Conservation (phyloP, 2,329 filamentous ascomycete genomes). For the Venturia asperata region DNA sequence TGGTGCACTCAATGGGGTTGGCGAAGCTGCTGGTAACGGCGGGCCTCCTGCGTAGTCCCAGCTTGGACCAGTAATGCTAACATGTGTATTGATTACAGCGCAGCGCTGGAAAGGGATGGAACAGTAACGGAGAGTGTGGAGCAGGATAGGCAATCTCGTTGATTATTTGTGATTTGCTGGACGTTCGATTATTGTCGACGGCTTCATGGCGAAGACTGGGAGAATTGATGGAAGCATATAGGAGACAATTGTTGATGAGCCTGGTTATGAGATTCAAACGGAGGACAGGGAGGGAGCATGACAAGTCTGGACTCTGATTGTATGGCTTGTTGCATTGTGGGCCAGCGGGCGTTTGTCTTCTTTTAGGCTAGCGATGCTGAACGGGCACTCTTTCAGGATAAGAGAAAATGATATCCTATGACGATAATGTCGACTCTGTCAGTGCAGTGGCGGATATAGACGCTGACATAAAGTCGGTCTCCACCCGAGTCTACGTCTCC, state of each 20-base stretch:
- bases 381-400: neutral
- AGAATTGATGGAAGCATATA: neutral
- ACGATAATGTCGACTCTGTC: neutral
- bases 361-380: neutral
- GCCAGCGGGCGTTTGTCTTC: neutral
- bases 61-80: neutral
- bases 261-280: neutral
- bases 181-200: neutral
- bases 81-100: neutral
- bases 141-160: neutral
- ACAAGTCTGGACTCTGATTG: constrained; percentile 1
- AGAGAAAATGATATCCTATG: neutral
- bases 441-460: no score
- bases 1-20: constrained; percentile 17
- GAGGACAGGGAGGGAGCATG: neutral
- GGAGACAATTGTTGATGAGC: neutral
- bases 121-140: neutral
- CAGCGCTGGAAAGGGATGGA: neutral
- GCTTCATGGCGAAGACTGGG: neutral
- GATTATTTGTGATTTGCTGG: neutral
- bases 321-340: neutral
- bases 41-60: neutral
- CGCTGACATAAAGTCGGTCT: no score
- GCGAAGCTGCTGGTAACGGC: constrained; percentile 11
- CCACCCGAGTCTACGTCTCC: no score